Percentiles rank a stretch among this genome's conserved stretches.
Conservation (phyloP, 208 protist genomes). For the Crithidia expoeki region DNA sequence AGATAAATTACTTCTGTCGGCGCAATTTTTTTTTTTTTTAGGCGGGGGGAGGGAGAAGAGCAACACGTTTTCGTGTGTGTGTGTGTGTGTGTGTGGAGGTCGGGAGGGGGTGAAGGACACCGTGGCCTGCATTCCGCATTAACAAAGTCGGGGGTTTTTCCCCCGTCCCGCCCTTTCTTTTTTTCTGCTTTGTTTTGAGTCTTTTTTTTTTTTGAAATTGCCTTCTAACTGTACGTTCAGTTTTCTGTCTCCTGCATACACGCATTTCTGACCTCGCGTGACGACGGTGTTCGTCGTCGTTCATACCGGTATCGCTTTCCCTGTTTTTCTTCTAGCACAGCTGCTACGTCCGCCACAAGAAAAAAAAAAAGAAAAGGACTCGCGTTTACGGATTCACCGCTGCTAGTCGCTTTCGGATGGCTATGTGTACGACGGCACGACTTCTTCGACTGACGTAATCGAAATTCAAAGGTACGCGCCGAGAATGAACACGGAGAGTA, state of each 20-base stretch:
- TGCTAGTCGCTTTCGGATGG: too few relatives aligned
- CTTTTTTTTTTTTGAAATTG: neutral
- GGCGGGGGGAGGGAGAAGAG: constrained; percentile 1
- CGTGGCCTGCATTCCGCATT: constrained; percentile 21
- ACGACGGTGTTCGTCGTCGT: too few relatives aligned
- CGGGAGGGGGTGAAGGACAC: too few relatives aligned
- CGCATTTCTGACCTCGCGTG: neutral
- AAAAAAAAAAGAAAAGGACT: too few relatives aligned
- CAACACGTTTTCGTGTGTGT: too few relatives aligned
- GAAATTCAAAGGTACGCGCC: too few relatives aligned
- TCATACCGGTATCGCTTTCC: neutral
- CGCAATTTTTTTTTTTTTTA: constrained; percentile 27
- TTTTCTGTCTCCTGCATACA: neutral
- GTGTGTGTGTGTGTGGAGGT: constrained; percentile 21
- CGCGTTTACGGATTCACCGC: too few relatives aligned
- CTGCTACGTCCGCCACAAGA: neutral
- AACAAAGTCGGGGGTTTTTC: constrained; percentile 16
- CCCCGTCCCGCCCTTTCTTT: neutral
- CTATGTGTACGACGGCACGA: too few relatives aligned
- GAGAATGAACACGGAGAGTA: too few relatives aligned
- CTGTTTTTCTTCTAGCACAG: neutral
- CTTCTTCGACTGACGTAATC: too few relatives aligned
- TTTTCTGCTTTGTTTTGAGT: neutral
- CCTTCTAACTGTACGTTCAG: neutral
- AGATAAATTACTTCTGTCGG: constrained; percentile 50